Evolutionary conservation across 306 rosid species (phyloP), one percentile per base, ranked within the genome.

Genomic region (Gastrolobium villosum): DNA sequence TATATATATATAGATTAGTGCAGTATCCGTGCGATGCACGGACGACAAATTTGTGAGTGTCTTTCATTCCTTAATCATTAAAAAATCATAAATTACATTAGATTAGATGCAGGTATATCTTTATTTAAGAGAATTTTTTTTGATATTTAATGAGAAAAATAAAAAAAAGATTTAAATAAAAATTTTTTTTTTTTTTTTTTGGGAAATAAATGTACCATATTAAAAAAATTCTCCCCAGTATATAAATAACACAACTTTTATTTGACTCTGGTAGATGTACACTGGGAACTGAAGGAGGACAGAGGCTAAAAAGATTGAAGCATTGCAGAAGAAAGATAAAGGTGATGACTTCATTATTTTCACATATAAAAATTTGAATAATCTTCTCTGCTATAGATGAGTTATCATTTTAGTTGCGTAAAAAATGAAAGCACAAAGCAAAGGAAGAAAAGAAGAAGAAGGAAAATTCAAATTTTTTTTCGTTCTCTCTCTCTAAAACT

Each of bases 341-440:
- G 88, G 88, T 82, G 49, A 74, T 14, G 31, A 50, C 70, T 74
- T 74, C 75, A 48, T 39, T 72, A 49, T 76, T 74, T 74, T 78
- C 63, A 36, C 5, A 20, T 43, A 32, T 1, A 10, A 49, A 9
- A 41, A 26, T 26, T 59, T 52, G 60, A 46, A 31, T 36, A 53
- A 10, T 72, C 46, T 60, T 7, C 28, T 15, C 28, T 15, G 9
- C 2, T 32, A 0, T 70, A 59, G 65, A 31, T 59, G 32, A 35
- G 5, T 34, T 52, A 48, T 78, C 31, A 69, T 32, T 54, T 75
- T 61, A 46, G 40, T 72, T 5, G 2, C 40, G 26, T 65, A 6
- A 49, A 77, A 55, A 14, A 7, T 30, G 37, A 53, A 57, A 36
- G 32, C 40, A 36, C 5, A n/a, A 61, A 31, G 57, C 20, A 32